Conservation (phyloP, 1,284 basidiomycete species). For the Leccinum pallidistipes region DNA sequence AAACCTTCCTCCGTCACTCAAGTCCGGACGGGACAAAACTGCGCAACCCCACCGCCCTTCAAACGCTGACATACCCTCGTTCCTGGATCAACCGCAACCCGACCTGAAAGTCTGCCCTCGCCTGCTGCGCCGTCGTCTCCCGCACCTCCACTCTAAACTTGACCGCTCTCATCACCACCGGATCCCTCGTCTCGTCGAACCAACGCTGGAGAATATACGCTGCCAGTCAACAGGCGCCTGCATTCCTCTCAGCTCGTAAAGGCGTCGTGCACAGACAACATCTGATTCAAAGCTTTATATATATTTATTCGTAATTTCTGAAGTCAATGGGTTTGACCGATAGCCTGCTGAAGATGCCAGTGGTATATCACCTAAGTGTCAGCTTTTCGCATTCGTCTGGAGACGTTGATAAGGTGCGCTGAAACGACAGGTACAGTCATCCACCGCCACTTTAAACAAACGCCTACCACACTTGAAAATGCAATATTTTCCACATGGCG, state of each 20-base stretch:
- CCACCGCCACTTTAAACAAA: conserved; percentile 4
- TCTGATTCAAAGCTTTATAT: not conserved
- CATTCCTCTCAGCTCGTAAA: no score
- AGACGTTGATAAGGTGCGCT: not conserved
- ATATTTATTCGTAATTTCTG: not conserved
- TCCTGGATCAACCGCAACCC: conserved; percentile 19
- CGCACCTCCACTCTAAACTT: no score
- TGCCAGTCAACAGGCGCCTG: conserved; percentile 47
- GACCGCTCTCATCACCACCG: no score
- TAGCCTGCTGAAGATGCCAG: not conserved
- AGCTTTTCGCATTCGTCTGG: not conserved
- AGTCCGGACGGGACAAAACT: no score
- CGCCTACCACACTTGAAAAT: not conserved
- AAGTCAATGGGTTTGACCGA: not conserved
- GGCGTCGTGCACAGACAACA: no score
- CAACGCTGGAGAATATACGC: conserved; percentile 74
- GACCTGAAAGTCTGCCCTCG: conserved; percentile 44
- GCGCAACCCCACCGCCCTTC: no score
- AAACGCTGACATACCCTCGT: no score
- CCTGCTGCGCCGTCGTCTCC: conserved; percentile 40
- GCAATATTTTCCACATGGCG: not conserved
- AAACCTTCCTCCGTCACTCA: no score
- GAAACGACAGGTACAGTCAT: not conserved
- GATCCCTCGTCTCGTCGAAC: conserved; percentile 45
- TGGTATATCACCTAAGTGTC: not conserved